These are phyloP conservation scores for Mycena pura DNA, from an alignment of 768 basidiomycete species.

Conservation along the genomic window DNA sequence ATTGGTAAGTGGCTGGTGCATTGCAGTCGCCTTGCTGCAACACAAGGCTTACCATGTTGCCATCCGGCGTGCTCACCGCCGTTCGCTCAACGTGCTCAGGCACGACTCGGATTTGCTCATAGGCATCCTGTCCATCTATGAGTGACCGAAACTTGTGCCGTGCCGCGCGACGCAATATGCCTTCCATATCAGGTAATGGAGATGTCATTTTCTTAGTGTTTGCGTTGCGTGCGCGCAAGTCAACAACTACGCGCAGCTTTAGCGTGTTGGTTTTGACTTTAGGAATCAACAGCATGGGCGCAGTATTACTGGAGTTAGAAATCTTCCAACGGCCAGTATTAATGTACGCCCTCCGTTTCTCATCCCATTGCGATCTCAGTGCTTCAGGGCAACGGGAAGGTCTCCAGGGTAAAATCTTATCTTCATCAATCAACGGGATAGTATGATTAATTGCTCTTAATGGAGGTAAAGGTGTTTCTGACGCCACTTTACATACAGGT, in stretches of 20 bases:
- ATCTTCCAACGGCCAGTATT: background rate
- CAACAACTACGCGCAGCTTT: background rate
- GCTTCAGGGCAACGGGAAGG: slow-evolving; percentile 32
- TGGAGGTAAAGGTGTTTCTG: slow-evolving; percentile 32
- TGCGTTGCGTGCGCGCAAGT: background rate
- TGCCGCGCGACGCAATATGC: background rate
- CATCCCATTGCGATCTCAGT: slow-evolving; percentile 1
- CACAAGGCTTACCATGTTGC: slow-evolving; percentile 42
- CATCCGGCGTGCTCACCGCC: slow-evolving; percentile 36
- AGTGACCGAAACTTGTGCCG: background rate
- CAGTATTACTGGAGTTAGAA: background rate
- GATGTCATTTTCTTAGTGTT: background rate
- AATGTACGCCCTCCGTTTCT: background rate
- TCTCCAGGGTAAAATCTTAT: slow-evolving; percentile 30
- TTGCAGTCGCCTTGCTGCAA: slow-evolving; percentile 35
- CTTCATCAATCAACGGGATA: slow-evolving; percentile 34
- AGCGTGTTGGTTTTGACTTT: background rate
- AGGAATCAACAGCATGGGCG: background rate
- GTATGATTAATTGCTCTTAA: slow-evolving; percentile 33
- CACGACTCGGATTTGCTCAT: slow-evolving; percentile 44
- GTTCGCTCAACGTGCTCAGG: slow-evolving; percentile 33
- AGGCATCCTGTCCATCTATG: slow-evolving; percentile 44
- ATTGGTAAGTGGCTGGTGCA: slow-evolving; percentile 44
- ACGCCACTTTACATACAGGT: slow-evolving; percentile 26
- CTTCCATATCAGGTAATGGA: background rate